Conservation (phyloP, 495 filamentous ascomycete genomes). For the Penicillium verhagenii region DNA sequence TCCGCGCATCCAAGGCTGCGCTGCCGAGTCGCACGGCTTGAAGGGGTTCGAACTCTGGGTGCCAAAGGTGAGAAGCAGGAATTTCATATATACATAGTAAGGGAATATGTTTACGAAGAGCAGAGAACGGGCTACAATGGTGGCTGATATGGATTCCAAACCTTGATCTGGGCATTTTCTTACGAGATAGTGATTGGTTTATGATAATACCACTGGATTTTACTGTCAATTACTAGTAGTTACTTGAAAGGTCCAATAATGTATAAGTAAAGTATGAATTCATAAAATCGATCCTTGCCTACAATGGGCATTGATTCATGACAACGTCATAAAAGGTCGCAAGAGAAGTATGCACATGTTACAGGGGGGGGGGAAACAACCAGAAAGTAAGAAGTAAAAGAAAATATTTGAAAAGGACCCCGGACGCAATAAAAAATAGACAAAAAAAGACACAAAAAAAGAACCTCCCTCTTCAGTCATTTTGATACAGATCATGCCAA, state of each 20-base stretch:
- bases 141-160: neutral
- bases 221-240: neutral
- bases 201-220: neutral
- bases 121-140: neutral
- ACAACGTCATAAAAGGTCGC: neutral
- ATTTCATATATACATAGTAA: neutral
- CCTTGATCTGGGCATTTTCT: neutral
- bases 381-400: conserved; percentile 4
- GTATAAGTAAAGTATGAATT: neutral
- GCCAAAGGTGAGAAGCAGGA: neutral
- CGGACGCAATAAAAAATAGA: neutral
- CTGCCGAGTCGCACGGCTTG: neutral
- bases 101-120: neutral
- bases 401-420: neutral
- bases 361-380: conserved; percentile 4
- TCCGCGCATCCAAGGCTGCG: conserved; percentile 53
- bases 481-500: conserved; percentile 1
- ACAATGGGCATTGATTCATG: neutral
- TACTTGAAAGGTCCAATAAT: no score
- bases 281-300: neutral
- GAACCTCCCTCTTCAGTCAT: neutral
- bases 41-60: no score
- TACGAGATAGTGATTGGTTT: neutral
- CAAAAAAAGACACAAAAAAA: neutral
- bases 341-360: conserved; percentile 6